phyloP scores from a whole-genome alignment of 768 basidiomycete genomes.

The Lentinula aciculospora region DNA sequence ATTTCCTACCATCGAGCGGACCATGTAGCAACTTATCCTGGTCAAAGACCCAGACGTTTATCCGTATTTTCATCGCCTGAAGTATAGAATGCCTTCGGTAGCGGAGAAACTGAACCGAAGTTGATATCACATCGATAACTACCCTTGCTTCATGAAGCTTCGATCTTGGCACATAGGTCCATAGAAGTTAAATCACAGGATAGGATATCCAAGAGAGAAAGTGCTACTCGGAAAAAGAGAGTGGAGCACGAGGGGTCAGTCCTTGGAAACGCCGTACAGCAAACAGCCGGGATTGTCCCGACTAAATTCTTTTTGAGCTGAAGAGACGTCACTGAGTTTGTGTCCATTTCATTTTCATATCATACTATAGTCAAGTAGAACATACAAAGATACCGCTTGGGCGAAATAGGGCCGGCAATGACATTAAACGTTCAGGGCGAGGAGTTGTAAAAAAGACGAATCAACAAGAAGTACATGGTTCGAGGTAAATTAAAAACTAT shows the following conservation, averaged over 20 bases:
- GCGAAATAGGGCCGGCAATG: neutral
- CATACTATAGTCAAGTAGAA: neutral
- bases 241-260: neutral
- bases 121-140: neutral
- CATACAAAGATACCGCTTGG: neutral
- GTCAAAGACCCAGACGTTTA: neutral
- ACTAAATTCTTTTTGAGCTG: neutral
- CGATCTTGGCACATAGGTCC: neutral
- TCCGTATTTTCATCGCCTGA: conserved; percentile 2
- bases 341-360: neutral
- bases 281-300: conserved; percentile 1
- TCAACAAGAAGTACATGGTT: neutral
- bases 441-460: neutral
- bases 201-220: neutral
- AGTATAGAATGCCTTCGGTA: neutral
- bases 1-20: neutral
- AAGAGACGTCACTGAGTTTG: neutral
- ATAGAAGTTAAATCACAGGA: neutral
- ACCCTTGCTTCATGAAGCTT: neutral
- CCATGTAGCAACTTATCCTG: neutral
- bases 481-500: neutral
- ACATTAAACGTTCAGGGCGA: neutral
- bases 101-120: conserved; percentile 1
- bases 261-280: neutral
- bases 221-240: neutral